Conservation (phyloP, 2,329 filamentous ascomycete genomes). For the Cyclaneusma minus region DNA sequence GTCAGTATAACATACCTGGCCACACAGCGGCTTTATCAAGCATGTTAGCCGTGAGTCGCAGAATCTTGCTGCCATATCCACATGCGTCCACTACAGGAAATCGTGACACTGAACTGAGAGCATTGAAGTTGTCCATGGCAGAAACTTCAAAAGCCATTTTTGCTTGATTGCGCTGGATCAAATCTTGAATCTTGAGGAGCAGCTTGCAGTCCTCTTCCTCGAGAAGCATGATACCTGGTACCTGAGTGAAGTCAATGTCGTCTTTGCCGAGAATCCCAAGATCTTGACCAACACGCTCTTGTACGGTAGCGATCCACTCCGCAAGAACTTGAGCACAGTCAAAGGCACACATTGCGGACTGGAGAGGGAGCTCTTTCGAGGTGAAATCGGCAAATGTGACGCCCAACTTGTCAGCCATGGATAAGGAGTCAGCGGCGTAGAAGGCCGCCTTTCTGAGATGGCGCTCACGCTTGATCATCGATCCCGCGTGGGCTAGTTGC, state of each 20-base stretch:
- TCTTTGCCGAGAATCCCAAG: conserved; percentile 77
- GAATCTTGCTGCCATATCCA: conserved; percentile 72
- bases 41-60: conserved; percentile 74
- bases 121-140: conserved; percentile 34
- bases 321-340: conserved; percentile 89
- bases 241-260: conserved; percentile 60
- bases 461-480: conserved; percentile 61
- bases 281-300: conserved; percentile 84
- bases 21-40: conserved; percentile 82
- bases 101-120: conserved; percentile 31
- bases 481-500: conserved; percentile 16
- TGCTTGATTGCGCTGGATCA: conserved; percentile 60
- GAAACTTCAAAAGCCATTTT: conserved; percentile 55
- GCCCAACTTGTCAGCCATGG: conserved; percentile 74
- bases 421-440: conserved; percentile 82
- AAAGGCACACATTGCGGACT: conserved; percentile 82
- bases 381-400: conserved; percentile 74
- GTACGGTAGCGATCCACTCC: conserved; percentile 85
- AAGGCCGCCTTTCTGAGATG: conserved; percentile 89
- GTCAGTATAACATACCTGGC: conserved; percentile 49
- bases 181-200: conserved; percentile 65
- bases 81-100: conserved; percentile 44
- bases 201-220: conserved; percentile 86
- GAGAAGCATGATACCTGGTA: conserved; percentile 77
- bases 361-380: conserved; percentile 72